Base-by-base conservation (phyloP, 2,329 filamentous ascomycete species). In the Diaporthe velutina region DNA sequence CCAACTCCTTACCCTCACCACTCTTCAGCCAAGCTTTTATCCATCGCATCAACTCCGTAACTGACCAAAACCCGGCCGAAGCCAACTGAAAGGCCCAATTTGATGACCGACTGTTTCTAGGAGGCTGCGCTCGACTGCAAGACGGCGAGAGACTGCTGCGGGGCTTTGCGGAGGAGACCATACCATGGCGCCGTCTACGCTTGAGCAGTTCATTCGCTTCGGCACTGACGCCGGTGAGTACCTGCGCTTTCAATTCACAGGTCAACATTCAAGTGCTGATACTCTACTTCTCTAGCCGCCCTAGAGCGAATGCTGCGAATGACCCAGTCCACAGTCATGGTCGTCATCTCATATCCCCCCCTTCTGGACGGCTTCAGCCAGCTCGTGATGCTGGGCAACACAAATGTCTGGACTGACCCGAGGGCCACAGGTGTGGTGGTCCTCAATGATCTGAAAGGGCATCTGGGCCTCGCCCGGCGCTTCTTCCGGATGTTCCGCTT, bases 401-500 rank as follows among this genome's bases (percentile, higher is more conserved):
- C 35, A 8, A 45, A 71, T 25, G 38, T 73, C 38, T 76, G 74
- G 73, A 50, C 42, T 1, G 67, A 71, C 48, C 71, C 66, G 30
- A 55, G 75, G 12, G 40, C 48, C n/a, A 35, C 42, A 9, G 42
- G 50, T 15, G 10, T 61, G 10, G 52, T 50, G 35, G 64, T 55
- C 2, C 74, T 77, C 45, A 30, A 19, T n/a, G 28, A 45, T 9
- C 52, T 77, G 22, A 74, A 73, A 12, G 57, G 66, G 28, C 58
- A 71, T 6, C 19, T 74, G 3, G 71, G 60, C 25, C 45, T 77
- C n/a, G 83, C 84, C 25, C 87, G 93, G 50, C 89, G 93, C 30
- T 91, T 90, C 82, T 88, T 95, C 80, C 90, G 93, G 17, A 84
- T 93, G 74, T 93, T 94, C 81, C 91, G 92, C 79, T 94, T 93